Evolutionary conservation across 257 asterid species (phyloP), one percentile per base, ranked within the genome.

Genomic region (Plantago elongata): DNA sequence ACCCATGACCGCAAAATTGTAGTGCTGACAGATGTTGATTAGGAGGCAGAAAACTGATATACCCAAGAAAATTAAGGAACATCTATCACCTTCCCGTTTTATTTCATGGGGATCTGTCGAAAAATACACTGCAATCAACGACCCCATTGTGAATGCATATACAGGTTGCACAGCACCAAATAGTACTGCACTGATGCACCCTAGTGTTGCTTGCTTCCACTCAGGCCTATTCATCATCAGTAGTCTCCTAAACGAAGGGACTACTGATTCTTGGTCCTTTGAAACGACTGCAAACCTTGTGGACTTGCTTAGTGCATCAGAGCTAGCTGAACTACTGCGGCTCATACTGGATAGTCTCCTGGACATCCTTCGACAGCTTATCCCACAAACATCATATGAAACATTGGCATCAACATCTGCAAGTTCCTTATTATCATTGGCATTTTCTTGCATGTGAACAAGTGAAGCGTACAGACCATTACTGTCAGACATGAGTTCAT

Each of bases 1-100:
- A 29, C 90, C 90, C 87, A 83, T 83, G 57, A 83, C 79, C 13
- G 84, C 87, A 74, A 83, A 83, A 61, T 63, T 80, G 27, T 83
- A 80, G 51, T 83, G 87, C 65, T 83, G 90, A 48, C 68, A 49
- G 13, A 80, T 62, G 15, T 74, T 83, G 48, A 80, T 62, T 61
- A 74, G 34, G 7, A 83, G 54, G 3, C 87, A 74, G 64, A 81
- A 70, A 14, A 83, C 60, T 12, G 90, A 83, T 44, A 83, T 56
- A 9, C 83, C 90, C 14, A 78, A 54, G 63, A 83, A 83, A 50
- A 72, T 52, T 61, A 78, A 47, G 0, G 90, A 45, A 51, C 74
- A 78, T 57, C 74, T 61, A 42, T 34, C 30, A 0, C 76, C 74
- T 72, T 66, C 70, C 62, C 71, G 71, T 75, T 80, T 76, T 5